Percentiles rank a stretch among this genome's conserved stretches.
phyloP scores from a whole-genome alignment of 2,329 filamentous ascomycete genomes.

The Helotiales sp. region DNA sequence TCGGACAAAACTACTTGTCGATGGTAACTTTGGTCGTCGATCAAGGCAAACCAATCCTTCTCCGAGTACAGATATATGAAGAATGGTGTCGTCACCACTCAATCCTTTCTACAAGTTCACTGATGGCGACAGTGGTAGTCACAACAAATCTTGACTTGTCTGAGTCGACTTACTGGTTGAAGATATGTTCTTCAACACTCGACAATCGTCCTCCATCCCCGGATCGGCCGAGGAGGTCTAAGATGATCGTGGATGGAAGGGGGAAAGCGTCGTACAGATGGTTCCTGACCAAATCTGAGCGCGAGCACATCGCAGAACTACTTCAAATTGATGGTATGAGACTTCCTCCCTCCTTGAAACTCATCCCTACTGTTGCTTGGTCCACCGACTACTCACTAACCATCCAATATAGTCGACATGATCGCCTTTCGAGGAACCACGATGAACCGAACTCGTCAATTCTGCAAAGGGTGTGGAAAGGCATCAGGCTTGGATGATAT shows the following conservation, averaged over 20 bases:
- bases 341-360: neutral
- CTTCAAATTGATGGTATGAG: neutral
- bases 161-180: neutral
- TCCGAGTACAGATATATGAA: neutral
- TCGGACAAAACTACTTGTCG: too few species aligned
- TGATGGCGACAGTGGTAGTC: neutral
- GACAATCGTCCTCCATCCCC: neutral
- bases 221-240: neutral
- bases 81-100: neutral
- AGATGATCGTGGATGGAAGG: neutral
- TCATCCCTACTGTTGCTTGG: too few species aligned
- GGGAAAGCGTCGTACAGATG: neutral
- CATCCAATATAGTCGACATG: neutral
- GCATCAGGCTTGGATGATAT: neutral
- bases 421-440: neutral
- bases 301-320: neutral
- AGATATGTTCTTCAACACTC: neutral
- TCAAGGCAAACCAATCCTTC: neutral
- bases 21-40: neutral
- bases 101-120: too few species aligned
- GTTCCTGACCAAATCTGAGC: neutral
- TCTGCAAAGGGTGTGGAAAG: neutral
- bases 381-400: neutral
- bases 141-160: neutral
- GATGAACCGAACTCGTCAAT: neutral